These are phyloP conservation scores for Fusarium staphyleae DNA, from an alignment of 2,329 filamentous ascomycete species.

Conservation along the genomic window DNA sequence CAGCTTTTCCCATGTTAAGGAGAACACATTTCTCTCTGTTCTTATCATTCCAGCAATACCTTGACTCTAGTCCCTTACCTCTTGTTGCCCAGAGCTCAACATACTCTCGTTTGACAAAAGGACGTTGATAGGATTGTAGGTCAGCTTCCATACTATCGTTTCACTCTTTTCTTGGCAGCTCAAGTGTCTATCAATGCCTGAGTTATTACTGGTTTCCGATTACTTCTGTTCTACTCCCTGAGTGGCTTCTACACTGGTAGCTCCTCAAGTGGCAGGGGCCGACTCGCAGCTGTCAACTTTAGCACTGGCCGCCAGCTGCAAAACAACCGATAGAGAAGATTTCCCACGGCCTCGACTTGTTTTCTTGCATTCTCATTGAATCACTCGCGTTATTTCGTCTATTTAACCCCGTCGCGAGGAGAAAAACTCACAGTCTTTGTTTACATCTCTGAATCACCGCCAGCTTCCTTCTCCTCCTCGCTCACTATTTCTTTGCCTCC, in stretches of 20 bases:
- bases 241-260: no score
- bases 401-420: not conserved
- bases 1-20: constrained; percentile 7
- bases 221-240: no score
- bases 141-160: not conserved
- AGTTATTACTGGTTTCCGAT: no score
- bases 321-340: constrained; percentile 16
- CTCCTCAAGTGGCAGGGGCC: not conserved
- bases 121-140: constrained; percentile 12
- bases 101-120: constrained; percentile 12
- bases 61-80: constrained; percentile 4
- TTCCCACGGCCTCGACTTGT: not conserved
- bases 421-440: constrained; percentile 5
- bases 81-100: not conserved
- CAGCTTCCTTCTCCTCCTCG: not conserved
- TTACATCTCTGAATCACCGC: constrained; percentile 27
- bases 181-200: no score
- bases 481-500: constrained; percentile 19
- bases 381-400: constrained; percentile 19
- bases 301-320: constrained; percentile 22
- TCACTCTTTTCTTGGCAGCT: no score
- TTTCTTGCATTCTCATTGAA: constrained; percentile 19
- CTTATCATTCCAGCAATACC: not conserved
- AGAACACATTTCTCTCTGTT: not conserved
- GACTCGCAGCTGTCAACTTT: constrained; percentile 10